Base-by-base conservation (phyloP, 176 grass and related monocot genomes). In the Musa troglodytarum region DNA sequence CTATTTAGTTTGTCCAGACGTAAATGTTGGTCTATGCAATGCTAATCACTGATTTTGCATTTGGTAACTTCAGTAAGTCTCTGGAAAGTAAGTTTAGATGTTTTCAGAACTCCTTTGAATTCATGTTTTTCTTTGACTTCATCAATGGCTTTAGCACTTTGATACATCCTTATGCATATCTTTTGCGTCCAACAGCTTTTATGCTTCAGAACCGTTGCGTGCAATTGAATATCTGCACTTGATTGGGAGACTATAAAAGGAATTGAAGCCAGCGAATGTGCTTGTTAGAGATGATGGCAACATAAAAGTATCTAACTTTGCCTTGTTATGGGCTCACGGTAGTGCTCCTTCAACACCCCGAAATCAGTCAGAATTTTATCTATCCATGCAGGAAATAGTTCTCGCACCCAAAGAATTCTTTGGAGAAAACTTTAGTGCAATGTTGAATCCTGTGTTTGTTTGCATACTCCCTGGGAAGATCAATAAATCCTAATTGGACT, bases 211-310 rank as follows among this genome's bases (percentile, higher is more conserved):
- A n/a, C 26, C 43, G 54, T 43, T 62, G 25, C n/a, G 64, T 20
- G 55, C 74, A 6, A 61, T 76, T 21, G 74, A 76, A 57, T 76
- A 63, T 19, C 17, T 76, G 56, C 74, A 76, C 74, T 51, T 76
- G 74, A 26, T 76, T 43, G 71, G 71, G 20, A 53, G 25, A 50
- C 29, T 76, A 63, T 64, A 76, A 6, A 61, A 58, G 28, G 74
- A 76, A 17, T 57, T 62, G 17, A 76, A 76, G 34, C 74, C 74
- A 1, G 74, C 50, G 74, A 76, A 76, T 21, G 58, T 76, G 3
- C 74, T 76, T 50, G 58, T 75, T 43, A 76, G 74, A 63, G 74
- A 76, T 61, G 57, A 75, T 20, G 73, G 54, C 34, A 56, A 63
- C 34, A 76, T 63, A 25, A 76, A 63, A 58, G 19, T 76, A 8